Evolutionary conservation across 139 green algal species (phyloP), one percentile per base, ranked within the genome.

Genomic region (Coccomyxa sp.): DNA sequence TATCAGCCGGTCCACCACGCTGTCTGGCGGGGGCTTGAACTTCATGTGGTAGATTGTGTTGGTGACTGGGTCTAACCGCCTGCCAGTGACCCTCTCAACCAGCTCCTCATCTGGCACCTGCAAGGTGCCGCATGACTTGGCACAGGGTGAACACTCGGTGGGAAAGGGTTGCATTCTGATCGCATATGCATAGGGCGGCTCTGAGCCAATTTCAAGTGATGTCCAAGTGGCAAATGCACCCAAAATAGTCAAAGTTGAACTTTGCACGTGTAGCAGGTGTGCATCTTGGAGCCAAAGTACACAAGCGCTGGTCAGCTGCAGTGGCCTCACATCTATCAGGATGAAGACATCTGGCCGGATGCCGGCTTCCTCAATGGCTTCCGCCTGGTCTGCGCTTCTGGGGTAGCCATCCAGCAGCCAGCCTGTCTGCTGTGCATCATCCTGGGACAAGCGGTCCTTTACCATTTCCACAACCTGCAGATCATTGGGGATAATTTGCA

Each of bases 331-430:
- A 36, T 96, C 87, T 39, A 99, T 93, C 8, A 99, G 88, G 33
- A 99, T 82, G 86, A 99, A 99, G 5, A 97, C 55, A 71, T 99
- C 95, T 2, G 96, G 96, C 18, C 88, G 83, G 72, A 99, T 98
- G 85, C 91, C 90, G 40, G 93, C 90, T 77, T 93, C 87, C 80
- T 96, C 89, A 71, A 99, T 97, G 18, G 96, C 96, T 33, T 95
- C 88, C 8, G 96, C 96, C 87, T 99, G 96, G 6, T 90, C 90
- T 0, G 82, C 91, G 76, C 88, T 96, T 68, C 96, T 90, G 0
- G 96, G 96, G 86, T 99, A 99, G 54, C 96, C 96, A 79, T 99
- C 96, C 80, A 99, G 86, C 74, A 99, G 89, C 96, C 96, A 99
- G 35, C 96, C 96, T 1, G 87, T 80, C 71, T 86, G 14, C 77